A percentile compares a stretch with the other conserved stretches of the same genome.
Evolutionary conservation across 1,284 basidiomycete genomes (phyloP).

Genomic region (Fomitopsis pinicola): DNA sequence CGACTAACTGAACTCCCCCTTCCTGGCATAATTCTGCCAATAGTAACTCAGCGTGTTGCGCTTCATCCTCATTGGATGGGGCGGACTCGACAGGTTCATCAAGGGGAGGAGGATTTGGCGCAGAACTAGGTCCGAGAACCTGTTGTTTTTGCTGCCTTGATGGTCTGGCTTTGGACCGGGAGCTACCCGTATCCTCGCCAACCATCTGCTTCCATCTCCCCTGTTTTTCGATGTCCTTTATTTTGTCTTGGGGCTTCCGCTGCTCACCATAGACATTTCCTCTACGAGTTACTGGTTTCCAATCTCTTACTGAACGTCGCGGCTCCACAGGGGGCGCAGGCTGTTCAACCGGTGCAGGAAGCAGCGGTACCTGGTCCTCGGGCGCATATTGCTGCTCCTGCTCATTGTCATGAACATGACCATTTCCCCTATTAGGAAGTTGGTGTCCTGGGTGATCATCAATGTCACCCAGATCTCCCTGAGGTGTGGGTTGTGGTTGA

Average conservation of each 20-base stretch:
- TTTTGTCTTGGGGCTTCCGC: constrained; percentile 3
- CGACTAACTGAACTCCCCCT: constrained; percentile 6
- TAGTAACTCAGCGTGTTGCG: not conserved
- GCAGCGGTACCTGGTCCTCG: not conserved
- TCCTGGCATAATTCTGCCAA: constrained; percentile 6
- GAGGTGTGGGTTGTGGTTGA: too few relatives aligned
- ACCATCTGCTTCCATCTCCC: constrained; percentile 4
- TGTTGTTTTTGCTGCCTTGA: not conserved
- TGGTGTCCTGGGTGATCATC: too few relatives aligned
- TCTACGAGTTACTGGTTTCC: constrained; percentile 1
- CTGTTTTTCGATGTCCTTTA: constrained; percentile 7
- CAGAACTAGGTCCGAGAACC: constrained; percentile 6
- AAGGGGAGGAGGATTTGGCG: not conserved
- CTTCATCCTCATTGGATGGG: not conserved
- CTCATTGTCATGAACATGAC: constrained; percentile 1
- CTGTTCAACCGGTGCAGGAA: not conserved
- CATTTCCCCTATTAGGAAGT: not conserved
- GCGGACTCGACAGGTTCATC: not conserved
- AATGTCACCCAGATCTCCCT: too few relatives aligned
- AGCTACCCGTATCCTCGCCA: constrained; percentile 2
- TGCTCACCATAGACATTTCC: constrained; percentile 8
- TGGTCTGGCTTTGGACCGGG: not conserved
- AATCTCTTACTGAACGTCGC: not conserved
- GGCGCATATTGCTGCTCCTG: not conserved
- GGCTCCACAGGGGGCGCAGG: not conserved